Conservation (phyloP, 2,329 filamentous ascomycete genomes). For the Cryphonectria japonica region DNA sequence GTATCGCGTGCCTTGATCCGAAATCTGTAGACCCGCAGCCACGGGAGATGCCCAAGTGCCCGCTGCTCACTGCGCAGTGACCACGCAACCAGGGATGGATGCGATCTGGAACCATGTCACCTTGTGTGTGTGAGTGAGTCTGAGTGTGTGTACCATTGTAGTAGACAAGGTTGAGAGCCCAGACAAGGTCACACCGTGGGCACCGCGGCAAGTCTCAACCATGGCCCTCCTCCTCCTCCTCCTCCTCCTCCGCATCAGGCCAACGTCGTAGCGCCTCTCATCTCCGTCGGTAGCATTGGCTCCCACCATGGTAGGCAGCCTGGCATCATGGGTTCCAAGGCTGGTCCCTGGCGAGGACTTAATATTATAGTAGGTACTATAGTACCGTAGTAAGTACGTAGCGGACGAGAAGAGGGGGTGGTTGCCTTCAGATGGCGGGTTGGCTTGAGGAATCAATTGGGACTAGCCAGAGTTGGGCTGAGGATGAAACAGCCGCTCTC, state of each 20-base stretch:
- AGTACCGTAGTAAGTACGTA: background rate
- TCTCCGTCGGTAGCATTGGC: conserved; percentile 8
- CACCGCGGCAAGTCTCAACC: background rate
- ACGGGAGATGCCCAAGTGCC: conserved; percentile 12
- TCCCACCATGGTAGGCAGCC: background rate
- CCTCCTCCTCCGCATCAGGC: background rate
- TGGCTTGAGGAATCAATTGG: conserved; percentile 9
- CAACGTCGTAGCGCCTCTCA: background rate
- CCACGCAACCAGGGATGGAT: background rate
- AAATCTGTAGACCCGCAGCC: conserved; percentile 6
- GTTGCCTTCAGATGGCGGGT: conserved; percentile 7
- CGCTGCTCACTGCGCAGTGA: background rate
- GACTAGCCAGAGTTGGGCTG: conserved; percentile 20
- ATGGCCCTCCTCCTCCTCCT: background rate
- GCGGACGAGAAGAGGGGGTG: background rate
- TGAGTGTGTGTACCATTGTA: background rate
- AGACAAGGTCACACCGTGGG: background rate
- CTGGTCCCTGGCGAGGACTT: conserved; percentile 3
- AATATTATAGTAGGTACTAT: background rate
- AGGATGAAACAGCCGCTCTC: conserved; percentile 27
- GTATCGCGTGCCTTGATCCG: conserved; percentile 9
- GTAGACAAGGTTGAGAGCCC: background rate
- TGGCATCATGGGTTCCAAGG: conserved; percentile 2
- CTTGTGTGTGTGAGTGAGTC: background rate
- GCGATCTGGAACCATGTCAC: background rate